These are phyloP conservation scores for Arxiozyma telluris DNA, from an alignment of 1,139 yeast species.

Conservation along the genomic window DNA sequence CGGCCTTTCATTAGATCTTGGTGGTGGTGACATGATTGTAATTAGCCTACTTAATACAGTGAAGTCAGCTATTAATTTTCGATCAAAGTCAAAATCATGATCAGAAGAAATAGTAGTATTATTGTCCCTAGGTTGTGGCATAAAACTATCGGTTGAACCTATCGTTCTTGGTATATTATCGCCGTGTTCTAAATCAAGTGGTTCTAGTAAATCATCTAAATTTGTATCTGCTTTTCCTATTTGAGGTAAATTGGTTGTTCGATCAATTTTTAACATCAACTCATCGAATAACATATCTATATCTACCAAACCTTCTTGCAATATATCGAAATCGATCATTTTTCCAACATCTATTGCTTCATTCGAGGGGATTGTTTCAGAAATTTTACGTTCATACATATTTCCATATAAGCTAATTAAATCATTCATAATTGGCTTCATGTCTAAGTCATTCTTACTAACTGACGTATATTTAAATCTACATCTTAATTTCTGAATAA, in stretches of 20 bases:
- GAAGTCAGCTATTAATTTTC: conserved; percentile 5
- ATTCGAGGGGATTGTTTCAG: background rate
- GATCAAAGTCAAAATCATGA: conserved; percentile 5
- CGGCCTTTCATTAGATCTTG: conserved; percentile 20
- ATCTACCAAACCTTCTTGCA: conserved; percentile 18
- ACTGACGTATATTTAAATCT: background rate
- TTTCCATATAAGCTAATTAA: background rate
- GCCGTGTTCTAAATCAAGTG: background rate
- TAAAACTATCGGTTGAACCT: background rate
- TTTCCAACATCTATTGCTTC: conserved; percentile 1
- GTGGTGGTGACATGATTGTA: conserved; percentile 10
- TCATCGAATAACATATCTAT: conserved; percentile 23
- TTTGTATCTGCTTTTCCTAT: background rate
- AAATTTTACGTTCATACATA: background rate
- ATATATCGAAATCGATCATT: background rate
- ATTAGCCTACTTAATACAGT: conserved; percentile 4
- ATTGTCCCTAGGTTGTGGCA: background rate
- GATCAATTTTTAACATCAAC: conserved; percentile 11
- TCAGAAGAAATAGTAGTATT: background rate
- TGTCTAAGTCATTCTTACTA: background rate
- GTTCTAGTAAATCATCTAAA: background rate
- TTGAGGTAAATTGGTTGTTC: background rate
- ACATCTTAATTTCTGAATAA: conserved; percentile 3
- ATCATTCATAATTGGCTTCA: background rate
- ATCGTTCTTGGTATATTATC: background rate